Evolutionary conservation across 345 rosid genomes (phyloP), one percentile per base, ranked within the genome.

Genomic region (Populus pruinosa): DNA sequence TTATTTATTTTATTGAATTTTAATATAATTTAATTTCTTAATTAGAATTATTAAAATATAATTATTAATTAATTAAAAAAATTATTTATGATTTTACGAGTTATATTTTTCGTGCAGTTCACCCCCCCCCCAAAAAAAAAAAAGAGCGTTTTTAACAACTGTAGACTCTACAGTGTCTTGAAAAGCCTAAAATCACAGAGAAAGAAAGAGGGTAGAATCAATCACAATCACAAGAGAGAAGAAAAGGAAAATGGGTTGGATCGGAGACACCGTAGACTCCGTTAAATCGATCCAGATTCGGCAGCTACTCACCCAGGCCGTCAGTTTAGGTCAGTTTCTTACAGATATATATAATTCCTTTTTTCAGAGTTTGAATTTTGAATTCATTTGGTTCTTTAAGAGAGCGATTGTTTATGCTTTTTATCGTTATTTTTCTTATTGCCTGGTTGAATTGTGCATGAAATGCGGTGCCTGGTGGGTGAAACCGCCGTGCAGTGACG

Each of bases 271-370:
- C 74, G 71, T 91, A 0, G 94, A 90, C 77, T 95, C 98, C 31
- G 83, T 95, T 47, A 91, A 87, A 85, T 89, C 94, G 17, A 85
- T 92, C 62, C 91, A 92, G 90, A 89, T 90, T 86, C 97, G 98
- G 33, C 98, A 93, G 86, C 86, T 92, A 67, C 92, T 95, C 81
- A 85, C 90, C 61, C 98, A 95, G 79, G 87, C 83, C 70, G 83
- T 95, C 78, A 91, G 91, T 79, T 94, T 95, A 33, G 99, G 99
- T 95, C 77, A 56, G 90, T 78, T 70, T 69, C 76, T 71, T 9
- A 61, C 23, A n/a, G 65, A 20, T n/a, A 31, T 13, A 23, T 64
- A 11, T 63, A 5, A n/a, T n/a, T 63, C 31, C 14, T 35, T 67
- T 67, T 36, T 10, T 31, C n/a, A 36, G 23, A 21, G 47, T 67